Base-by-base conservation (phyloP, 2,329 filamentous ascomycete species). In the Lizonia empirigonia region DNA sequence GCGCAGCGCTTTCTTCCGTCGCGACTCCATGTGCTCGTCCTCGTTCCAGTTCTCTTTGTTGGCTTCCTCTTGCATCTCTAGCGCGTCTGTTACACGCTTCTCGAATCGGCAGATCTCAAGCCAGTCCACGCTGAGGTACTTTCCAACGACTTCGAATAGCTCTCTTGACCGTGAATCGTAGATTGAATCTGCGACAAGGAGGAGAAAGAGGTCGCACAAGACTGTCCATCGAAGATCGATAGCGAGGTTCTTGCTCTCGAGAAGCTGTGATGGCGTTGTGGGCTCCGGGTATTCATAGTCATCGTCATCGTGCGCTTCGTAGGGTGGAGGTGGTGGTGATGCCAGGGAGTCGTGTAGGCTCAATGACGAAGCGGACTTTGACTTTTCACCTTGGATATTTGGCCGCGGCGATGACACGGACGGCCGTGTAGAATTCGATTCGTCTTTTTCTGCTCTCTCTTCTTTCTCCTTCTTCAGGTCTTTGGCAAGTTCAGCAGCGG, bases 31-130 rank as follows among this genome's bases (percentile, higher is more conserved):
- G 70, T 97, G 91, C 59, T 95, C 90, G 9, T 94, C 88, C 72
- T 99, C 94, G 60, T 97, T 95, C 94, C 94, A 99, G 58, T 93
- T 96, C 75, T 99, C 94, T 66, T 93, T 95, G 57, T 91, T 89
- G 5, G 91, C 90, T 37, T 89, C 86, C 73, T 97, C 91, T 74
- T 97, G 93, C 91, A 99, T 97, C 74, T 99, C 94, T 18, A 99
- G 78, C 1, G 94, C 91, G 74, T 99, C 94, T 7, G 94, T 97
- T 5, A 99, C 91, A 44, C 91, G 88, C 76, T 97, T 97, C 76
- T 99, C 94, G 67, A 99, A 99, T 30, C 91, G 86, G 74, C 91
- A 96, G 50, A 97, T 96, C 60, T 99, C 94, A 45, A 95, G 79
- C 91, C 90, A 96, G 10, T 87, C 82, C 7, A 99, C 87, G 33